A percentile compares a stretch with the other conserved stretches of the same genome.
These are phyloP conservation scores for Naganishia antarctica DNA, from an alignment of 768 basidiomycete species.

Conservation along the genomic window DNA sequence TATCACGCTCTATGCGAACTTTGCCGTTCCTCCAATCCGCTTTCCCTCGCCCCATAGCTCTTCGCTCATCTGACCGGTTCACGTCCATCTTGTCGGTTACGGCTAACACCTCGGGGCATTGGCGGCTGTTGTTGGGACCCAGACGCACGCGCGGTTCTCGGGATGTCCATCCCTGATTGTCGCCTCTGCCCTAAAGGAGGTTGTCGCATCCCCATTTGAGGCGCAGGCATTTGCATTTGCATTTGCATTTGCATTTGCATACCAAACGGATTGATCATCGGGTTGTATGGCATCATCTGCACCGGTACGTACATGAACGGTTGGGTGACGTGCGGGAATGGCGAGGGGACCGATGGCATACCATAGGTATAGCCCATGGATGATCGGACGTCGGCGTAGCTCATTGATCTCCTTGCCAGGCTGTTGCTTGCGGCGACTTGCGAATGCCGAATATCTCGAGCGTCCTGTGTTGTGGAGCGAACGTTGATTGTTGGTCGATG, in stretches of 20 bases:
- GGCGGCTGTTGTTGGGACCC: not conserved
- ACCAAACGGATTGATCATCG: conserved; percentile 10
- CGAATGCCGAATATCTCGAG: not conserved
- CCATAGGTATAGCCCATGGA: not conserved
- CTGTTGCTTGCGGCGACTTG: not conserved
- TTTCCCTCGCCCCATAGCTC: not conserved
- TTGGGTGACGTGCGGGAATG: not conserved
- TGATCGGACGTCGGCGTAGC: conserved; percentile 5
- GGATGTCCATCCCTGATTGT: conserved; percentile 1
- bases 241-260: not conserved
- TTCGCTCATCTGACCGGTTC: not conserved
- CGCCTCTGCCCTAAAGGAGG: not conserved
- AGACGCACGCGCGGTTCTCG: not conserved
- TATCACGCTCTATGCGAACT: too few species aligned
- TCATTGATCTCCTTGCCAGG: conserved; percentile 10
- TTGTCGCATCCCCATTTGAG: conserved; percentile 3
- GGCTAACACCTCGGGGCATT: conserved; percentile 1
- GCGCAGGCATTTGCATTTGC: conserved; percentile 7
- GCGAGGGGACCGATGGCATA: not conserved
- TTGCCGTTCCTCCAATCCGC: too few species aligned
- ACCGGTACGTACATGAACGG: conserved; percentile 7
- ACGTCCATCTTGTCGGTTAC: not conserved
- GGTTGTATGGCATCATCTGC: conserved; percentile 3
- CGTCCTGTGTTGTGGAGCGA: not conserved
- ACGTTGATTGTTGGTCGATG: not conserved